Evolutionary conservation across 2,329 filamentous ascomycete species (phyloP).

Genomic region (Ploettnerulaceae sp.): DNA sequence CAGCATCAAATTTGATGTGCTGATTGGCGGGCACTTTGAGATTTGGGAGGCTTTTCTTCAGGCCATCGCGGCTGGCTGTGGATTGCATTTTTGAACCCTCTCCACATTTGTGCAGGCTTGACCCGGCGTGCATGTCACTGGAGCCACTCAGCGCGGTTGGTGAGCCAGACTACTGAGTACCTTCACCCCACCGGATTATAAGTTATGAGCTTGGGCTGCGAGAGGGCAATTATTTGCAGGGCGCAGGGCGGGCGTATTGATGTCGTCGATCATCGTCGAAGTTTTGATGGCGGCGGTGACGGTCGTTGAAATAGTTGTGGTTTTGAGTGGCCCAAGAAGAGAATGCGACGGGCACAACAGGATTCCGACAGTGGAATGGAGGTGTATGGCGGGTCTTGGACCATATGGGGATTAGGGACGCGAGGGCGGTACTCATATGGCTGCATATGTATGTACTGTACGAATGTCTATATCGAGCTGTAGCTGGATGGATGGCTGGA

Average conservation of each 20-base stretch:
- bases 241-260: slow-evolving; percentile 8
- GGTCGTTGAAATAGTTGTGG: slow-evolving; percentile 3
- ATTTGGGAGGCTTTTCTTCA: slow-evolving; percentile 8
- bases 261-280: neutral
- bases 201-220: neutral
- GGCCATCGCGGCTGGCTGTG: slow-evolving; percentile 12
- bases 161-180: neutral
- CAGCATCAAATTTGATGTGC: neutral
- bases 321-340: neutral
- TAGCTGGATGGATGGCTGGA: no score
- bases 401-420: neutral
- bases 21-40: slow-evolving; percentile 8
- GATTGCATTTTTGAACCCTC: neutral
- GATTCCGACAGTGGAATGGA: neutral
- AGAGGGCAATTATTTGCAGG: no score
- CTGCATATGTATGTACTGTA: no score
- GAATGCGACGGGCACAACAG: neutral
- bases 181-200: neutral
- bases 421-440: no score
- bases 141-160: slow-evolving; percentile 4
- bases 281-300: slow-evolving; percentile 1
- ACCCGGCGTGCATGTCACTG: slow-evolving; percentile 6
- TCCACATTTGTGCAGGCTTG: slow-evolving; percentile 1
- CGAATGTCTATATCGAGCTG: no score
- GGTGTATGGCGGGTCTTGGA: neutral